A percentile compares a stretch with the other conserved stretches of the same genome.
phyloP scores from a whole-genome alignment of 768 basidiomycete species.

The Suillus spraguei region DNA sequence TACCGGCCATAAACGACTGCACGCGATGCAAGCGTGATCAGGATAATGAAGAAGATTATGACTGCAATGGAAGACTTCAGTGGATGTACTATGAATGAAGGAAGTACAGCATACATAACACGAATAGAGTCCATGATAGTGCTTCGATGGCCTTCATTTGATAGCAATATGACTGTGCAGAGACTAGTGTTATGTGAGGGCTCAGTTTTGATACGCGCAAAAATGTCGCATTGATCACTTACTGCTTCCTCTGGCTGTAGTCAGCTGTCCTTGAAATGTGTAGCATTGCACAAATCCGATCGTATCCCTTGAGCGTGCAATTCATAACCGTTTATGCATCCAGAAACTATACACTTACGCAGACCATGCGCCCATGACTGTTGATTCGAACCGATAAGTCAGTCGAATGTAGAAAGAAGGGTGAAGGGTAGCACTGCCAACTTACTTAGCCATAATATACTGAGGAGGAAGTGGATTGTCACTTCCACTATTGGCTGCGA shows the following conservation, averaged over 20 bases:
- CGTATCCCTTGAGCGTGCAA: constrained; percentile 54
- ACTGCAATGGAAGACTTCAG: constrained; percentile 31
- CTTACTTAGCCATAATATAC: constrained; percentile 72
- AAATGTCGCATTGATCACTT: constrained; percentile 23
- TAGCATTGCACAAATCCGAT: constrained; percentile 69
- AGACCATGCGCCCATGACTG: constrained; percentile 81
- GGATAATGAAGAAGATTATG: constrained; percentile 51
- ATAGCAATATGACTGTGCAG: constrained; percentile 62
- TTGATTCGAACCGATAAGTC: constrained; percentile 15
- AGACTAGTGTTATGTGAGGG: constrained; percentile 43
- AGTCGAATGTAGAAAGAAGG: background rate
- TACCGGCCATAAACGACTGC: constrained; percentile 36
- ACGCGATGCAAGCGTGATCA: constrained; percentile 54
- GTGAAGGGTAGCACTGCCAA: constrained; percentile 12
- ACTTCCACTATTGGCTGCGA: constrained; percentile 69
- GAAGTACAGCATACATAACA: constrained; percentile 40
- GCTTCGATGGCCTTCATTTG: constrained; percentile 81
- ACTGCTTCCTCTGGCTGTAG: constrained; percentile 61
- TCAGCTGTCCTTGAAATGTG: constrained; percentile 42
- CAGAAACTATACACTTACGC: constrained; percentile 44
- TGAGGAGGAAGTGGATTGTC: constrained; percentile 52
- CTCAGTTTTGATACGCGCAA: constrained; percentile 1
- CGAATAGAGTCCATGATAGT: constrained; percentile 77
- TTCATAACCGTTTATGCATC: constrained; percentile 8
- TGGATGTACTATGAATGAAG: background rate